A percentile compares a stretch with the other conserved stretches of the same genome.
Evolutionary conservation across 306 rosid species (phyloP).

Genomic region (Amphicarpaea edgeworthii): DNA sequence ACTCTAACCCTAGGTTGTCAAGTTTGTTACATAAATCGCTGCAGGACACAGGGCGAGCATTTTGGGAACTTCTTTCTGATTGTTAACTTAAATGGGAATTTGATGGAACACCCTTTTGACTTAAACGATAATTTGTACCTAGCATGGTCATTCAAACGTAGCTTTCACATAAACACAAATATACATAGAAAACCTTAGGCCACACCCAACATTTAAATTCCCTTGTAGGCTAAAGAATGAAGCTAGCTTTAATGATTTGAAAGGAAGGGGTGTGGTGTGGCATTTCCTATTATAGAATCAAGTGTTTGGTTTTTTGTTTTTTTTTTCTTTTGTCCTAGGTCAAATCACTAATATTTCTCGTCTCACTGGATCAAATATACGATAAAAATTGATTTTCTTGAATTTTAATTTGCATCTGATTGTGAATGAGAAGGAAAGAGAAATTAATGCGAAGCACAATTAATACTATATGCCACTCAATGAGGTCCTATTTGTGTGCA

Average conservation of each 20-base stretch:
- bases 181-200: slow-evolving; percentile 43
- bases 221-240: slow-evolving; percentile 44
- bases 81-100: slow-evolving; percentile 43
- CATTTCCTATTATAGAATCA: not conserved
- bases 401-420: too few relatives aligned
- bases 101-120: slow-evolving; percentile 55
- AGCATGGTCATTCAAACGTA: slow-evolving; percentile 46
- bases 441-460: slow-evolving; percentile 8
- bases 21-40: slow-evolving; percentile 42
- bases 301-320: too few relatives aligned
- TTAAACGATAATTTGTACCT: slow-evolving; percentile 42
- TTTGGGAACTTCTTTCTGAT: slow-evolving; percentile 49
- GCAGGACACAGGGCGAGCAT: slow-evolving; percentile 55
- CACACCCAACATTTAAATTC: slow-evolving; percentile 53
- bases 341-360: too few relatives aligned
- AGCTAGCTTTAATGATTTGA: slow-evolving; percentile 51
- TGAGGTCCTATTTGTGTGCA: slow-evolving; percentile 56
- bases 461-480: slow-evolving; percentile 43
- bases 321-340: too few relatives aligned
- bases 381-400: too few relatives aligned
- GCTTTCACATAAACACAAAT: slow-evolving; percentile 37
- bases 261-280: slow-evolving; percentile 18
- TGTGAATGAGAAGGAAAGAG: slow-evolving; percentile 53
- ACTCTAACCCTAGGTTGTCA: slow-evolving; percentile 58
- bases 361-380: too few relatives aligned